Evolutionary conservation across 768 basidiomycete genomes (phyloP).

Genomic region (Neoboletus magnificus): DNA sequence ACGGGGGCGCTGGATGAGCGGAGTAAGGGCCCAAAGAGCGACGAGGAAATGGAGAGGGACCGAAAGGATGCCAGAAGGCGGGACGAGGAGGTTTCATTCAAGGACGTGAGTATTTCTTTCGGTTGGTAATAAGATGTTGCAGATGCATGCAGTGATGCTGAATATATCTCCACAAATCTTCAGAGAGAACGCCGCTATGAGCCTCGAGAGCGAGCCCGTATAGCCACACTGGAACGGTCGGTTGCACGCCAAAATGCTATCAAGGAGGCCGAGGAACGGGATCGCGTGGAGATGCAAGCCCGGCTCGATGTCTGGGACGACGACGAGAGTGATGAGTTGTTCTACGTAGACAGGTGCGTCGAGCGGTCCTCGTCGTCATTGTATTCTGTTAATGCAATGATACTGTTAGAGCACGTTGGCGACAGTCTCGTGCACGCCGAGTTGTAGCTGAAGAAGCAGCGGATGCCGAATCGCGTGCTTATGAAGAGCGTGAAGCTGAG

Average conservation of each 20-base stretch:
- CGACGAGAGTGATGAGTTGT: constrained; percentile 89
- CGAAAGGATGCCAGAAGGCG: constrained; percentile 69
- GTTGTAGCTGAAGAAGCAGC: constrained; percentile 77
- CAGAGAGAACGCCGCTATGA: constrained; percentile 96
- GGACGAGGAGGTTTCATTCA: constrained; percentile 81
- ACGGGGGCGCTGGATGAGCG: constrained; percentile 36
- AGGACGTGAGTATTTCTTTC: constrained; percentile 61
- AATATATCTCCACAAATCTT: neutral
- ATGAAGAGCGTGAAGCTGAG: constrained; percentile 84
- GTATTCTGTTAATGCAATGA: neutral
- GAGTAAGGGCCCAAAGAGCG: constrained; percentile 56
- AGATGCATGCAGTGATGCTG: neutral
- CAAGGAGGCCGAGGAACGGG: constrained; percentile 75
- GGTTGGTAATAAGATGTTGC: neutral
- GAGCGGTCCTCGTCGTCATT: neutral
- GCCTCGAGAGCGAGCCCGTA: constrained; percentile 78
- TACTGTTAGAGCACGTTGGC: constrained; percentile 72
- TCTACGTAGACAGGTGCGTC: constrained; percentile 85
- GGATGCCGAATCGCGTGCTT: constrained; percentile 76
- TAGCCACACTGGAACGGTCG: constrained; percentile 71
- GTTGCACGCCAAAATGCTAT: constrained; percentile 69
- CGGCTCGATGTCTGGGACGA: constrained; percentile 89
- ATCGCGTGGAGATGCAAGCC: constrained; percentile 74
- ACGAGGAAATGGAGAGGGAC: constrained; percentile 85
- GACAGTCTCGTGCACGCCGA: constrained; percentile 65